Conservation (phyloP, 208 protist species). For the Crithidia sp. region DNA sequence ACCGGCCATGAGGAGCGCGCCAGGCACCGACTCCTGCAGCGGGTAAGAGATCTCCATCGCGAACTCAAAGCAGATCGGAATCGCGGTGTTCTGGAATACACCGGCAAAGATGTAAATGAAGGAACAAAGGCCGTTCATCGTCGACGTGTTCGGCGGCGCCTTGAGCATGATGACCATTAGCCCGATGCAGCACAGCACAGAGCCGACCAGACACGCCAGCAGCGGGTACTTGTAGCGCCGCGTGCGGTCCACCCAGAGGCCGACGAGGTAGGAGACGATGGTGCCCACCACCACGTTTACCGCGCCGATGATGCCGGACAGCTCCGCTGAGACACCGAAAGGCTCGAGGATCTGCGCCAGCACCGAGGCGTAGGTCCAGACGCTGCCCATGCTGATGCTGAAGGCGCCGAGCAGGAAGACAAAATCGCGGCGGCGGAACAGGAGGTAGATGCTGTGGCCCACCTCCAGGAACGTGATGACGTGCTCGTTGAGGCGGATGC, state of each 20-base stretch:
- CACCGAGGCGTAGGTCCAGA: slow-evolving; percentile 74
- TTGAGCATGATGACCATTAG: slow-evolving; percentile 60
- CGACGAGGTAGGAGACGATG: slow-evolving; percentile 55
- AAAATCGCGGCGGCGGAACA: slow-evolving; percentile 54
- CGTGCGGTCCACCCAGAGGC: slow-evolving; percentile 59
- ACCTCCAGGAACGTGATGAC: slow-evolving; percentile 50
- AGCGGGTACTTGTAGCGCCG: slow-evolving; percentile 61
- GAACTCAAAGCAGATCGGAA: slow-evolving; percentile 76
- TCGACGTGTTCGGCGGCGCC: slow-evolving; percentile 36
- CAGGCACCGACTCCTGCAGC: slow-evolving; percentile 61
- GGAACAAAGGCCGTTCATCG: slow-evolving; percentile 41
- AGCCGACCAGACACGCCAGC: slow-evolving; percentile 46
- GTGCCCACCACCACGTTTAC: slow-evolving; percentile 62
- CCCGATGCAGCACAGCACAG: slow-evolving; percentile 49
- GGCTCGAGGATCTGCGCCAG: slow-evolving; percentile 72
- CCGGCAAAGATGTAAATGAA: slow-evolving; percentile 70
- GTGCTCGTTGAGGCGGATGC: slow-evolving; percentile 28
- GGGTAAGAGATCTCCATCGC: slow-evolving; percentile 80
- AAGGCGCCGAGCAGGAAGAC: slow-evolving; percentile 63
- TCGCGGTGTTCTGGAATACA: slow-evolving; percentile 75
- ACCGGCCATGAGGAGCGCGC: slow-evolving; percentile 70
- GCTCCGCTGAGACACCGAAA: slow-evolving; percentile 54
- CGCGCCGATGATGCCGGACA: slow-evolving; percentile 62
- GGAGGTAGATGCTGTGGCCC: slow-evolving; percentile 40
- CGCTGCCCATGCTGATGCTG: slow-evolving; percentile 70